phyloP scores from a whole-genome alignment of 352 stramenopile genomes.

The Globisporangium spiculum region DNA sequence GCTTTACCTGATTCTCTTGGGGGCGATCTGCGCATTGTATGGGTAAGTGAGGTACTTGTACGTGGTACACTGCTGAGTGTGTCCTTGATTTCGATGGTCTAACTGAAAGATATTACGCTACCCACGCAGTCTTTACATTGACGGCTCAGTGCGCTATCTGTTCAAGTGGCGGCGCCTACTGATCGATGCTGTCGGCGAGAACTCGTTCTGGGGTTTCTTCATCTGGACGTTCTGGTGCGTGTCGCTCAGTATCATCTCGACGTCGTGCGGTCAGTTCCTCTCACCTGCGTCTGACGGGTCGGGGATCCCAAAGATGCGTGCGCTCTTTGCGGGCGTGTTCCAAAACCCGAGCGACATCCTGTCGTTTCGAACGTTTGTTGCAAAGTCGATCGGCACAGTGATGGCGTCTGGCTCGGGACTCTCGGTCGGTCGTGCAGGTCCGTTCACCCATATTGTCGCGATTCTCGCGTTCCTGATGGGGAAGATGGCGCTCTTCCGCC shows the following conservation, averaged over 20 bases:
- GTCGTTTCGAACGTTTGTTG: conserved; percentile 64
- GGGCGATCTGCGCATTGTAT: conserved; percentile 54
- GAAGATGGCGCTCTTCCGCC: conserved; percentile 63
- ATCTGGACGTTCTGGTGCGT: conserved; percentile 70
- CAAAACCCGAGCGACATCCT: conserved; percentile 67
- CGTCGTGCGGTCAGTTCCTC: conserved; percentile 57
- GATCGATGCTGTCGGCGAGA: conserved; percentile 51
- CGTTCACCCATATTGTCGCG: conserved; percentile 74
- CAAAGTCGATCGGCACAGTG: conserved; percentile 62
- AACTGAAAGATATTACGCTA: no score
- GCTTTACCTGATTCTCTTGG: conserved; percentile 68
- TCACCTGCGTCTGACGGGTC: conserved; percentile 69
- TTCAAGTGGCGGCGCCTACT: conserved; percentile 56
- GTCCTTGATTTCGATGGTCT: no score
- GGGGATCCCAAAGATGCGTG: conserved; percentile 72
- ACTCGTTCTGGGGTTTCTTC: conserved; percentile 61
- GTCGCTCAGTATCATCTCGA: conserved; percentile 45
- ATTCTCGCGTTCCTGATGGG: conserved; percentile 73
- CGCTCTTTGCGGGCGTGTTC: conserved; percentile 69
- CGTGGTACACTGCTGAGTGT: background rate
- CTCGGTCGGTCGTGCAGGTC: conserved; percentile 63
- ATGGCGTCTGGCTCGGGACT: conserved; percentile 61
- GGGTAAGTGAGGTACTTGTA: conserved; percentile 30
- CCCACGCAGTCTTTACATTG: conserved; percentile 47
- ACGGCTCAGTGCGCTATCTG: conserved; percentile 64